Evolutionary conservation across 2,329 filamentous ascomycete genomes (phyloP), one percentile per base, ranked within the genome.

Genomic region (Botryotinia narcissicola): DNA sequence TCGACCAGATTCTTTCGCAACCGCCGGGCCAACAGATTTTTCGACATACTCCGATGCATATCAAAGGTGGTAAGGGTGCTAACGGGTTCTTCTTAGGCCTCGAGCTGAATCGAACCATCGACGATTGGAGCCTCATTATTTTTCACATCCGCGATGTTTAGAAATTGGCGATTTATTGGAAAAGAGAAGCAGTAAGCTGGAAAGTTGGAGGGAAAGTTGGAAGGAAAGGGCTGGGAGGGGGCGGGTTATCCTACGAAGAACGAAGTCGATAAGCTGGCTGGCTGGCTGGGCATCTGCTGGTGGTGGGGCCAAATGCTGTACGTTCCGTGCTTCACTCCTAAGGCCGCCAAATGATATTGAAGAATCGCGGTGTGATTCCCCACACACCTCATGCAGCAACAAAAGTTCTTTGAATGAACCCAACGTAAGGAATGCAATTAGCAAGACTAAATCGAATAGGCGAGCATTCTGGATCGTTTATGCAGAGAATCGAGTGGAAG

Each of bases 1-100:
- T 72, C 61, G 62, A 20, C 70, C 16, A 44, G 51, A 68, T 68
- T 68, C 51, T 46, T 68, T 72, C 62, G 70, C 70, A 72, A 72
- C 61, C 70, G 51, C 37, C 6, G 62, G 48, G 48, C 70, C 61
- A 72, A 25, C 70, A 61, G 57, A 71, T 46, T 25, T 48, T 54
- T 48, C 22, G 40, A n/a, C 40, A 48, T 46, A 63, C 40, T 35
- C 57, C 57, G 35, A 71, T 66, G 70, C 59, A 71, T 44, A 25
- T 25, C 20, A 72, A 51, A 37, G 60, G 35, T 66, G 32, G 44
- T 40, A 51, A 71, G 22, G 18, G 14, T 67, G 22, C 46, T 44
- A 72, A 54, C 44, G 62, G 40, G 59, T 29, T 46, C 20, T 67
- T 57, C 42, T 37, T 48, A 22, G 62, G 61, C 48, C 70, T 68